phyloP scores from a whole-genome alignment of 2,329 filamentous ascomycete species.

The Fusarium illudens region DNA sequence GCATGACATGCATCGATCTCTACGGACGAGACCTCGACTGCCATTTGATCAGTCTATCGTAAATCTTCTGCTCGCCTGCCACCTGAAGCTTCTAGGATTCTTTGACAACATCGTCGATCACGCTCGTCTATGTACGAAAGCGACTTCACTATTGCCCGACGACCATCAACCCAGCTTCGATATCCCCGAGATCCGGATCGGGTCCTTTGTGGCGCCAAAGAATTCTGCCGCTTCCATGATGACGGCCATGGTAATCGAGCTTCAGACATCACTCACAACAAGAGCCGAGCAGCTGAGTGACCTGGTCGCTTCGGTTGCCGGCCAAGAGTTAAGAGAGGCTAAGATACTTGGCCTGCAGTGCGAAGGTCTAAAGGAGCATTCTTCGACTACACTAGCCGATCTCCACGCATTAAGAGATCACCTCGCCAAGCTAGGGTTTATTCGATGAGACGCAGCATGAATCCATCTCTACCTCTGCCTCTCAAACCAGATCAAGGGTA shows the following conservation, averaged over 20 bases:
- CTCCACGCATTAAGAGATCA: conserved; percentile 14
- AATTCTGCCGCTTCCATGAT: conserved; percentile 47
- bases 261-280: conserved; percentile 39
- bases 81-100: conserved; percentile 49
- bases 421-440: conserved; percentile 16
- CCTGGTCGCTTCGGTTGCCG: conserved; percentile 6
- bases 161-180: conserved; percentile 46
- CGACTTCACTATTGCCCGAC: conserved; percentile 40
- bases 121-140: conserved; percentile 45
- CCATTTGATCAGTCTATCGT: conserved; percentile 48
- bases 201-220: conserved; percentile 49
- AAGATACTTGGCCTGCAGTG: conserved; percentile 41
- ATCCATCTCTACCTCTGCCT: not conserved
- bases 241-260: conserved; percentile 44
- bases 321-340: conserved; percentile 25
- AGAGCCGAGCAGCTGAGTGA: conserved; percentile 25
- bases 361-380: conserved; percentile 36
- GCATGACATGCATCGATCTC: conserved; percentile 35
- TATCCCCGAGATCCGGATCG: conserved; percentile 53
- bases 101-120: conserved; percentile 47
- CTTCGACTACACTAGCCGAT: conserved; percentile 30
- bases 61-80: conserved; percentile 50
- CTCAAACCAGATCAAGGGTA: conserved; percentile 29
- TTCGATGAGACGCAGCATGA: conserved; percentile 2
- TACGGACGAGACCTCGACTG: conserved; percentile 17